phyloP scores from a whole-genome alignment of 805 yeast genomes.

The Metschnikowia henanensis region DNA sequence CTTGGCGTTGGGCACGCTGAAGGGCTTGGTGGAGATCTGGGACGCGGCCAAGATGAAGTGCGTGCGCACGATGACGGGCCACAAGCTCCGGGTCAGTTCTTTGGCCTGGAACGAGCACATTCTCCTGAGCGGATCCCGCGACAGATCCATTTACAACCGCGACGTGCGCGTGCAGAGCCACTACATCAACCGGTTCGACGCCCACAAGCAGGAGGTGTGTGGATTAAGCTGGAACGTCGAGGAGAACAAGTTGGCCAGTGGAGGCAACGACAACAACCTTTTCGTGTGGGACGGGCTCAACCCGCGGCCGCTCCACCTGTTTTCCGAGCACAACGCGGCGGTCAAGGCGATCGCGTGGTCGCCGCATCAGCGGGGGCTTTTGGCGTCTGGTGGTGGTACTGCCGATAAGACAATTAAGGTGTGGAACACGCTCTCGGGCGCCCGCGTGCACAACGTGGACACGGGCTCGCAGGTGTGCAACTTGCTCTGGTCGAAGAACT shows the following conservation, averaged over 20 bases:
- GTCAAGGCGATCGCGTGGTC: constrained; percentile 98
- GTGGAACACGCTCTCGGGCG: constrained; percentile 88
- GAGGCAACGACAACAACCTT: constrained; percentile 90
- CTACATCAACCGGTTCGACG: constrained; percentile 65
- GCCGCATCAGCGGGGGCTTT: constrained; percentile 90
- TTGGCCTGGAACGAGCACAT: constrained; percentile 94
- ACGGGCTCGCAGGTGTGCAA: constrained; percentile 98
- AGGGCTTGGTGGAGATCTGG: constrained; percentile 92
- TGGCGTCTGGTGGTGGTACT: constrained; percentile 97
- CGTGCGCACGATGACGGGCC: constrained; percentile 91
- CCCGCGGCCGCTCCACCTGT: constrained; percentile 65
- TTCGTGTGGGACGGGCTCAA: constrained; percentile 85
- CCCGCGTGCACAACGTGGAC: constrained; percentile 74
- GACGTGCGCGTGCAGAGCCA: constrained; percentile 90
- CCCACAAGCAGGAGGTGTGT: constrained; percentile 93
- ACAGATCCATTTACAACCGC: constrained; percentile 78
- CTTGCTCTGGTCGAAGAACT: constrained; percentile 87
- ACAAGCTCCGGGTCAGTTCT: constrained; percentile 78
- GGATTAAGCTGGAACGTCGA: constrained; percentile 93
- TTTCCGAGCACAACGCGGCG: constrained; percentile 88
- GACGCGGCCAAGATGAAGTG: constrained; percentile 83
- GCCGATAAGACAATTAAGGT: constrained; percentile 87
- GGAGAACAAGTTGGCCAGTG: constrained; percentile 89
- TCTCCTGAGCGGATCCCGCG: constrained; percentile 84
- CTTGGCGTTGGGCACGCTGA: constrained; percentile 85